Evolutionary conservation across 169 alveolate species (phyloP), one percentile per base, ranked within the genome.

Genomic region (Cryptosporidium sp.): DNA sequence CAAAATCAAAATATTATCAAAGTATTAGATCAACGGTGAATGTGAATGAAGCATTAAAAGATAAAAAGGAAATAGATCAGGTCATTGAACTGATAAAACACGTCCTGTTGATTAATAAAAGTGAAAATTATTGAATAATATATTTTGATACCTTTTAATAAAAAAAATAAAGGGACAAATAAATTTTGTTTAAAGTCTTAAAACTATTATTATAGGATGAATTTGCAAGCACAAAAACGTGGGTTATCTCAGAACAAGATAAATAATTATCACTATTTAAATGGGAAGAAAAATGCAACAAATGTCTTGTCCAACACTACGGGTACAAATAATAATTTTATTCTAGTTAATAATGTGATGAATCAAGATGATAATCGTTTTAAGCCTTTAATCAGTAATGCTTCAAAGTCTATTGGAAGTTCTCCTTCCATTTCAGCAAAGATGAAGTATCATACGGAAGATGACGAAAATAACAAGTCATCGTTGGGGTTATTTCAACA

Each of bases 141-240:
- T 55, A 16, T 26, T 26, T 55, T 55, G 35, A 48, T 14, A 14
- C 55, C 3, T n/a, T 16, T 7, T 16, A 55, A 55, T 23, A 55
- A 8, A 48, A 5, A 21, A 48, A 14, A 48, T 9, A 48, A 48
- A 12, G 14, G 23, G 21, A 14, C 5, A 14, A 45, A 45, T 41
- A 41, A 12, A 41, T 41, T 33, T 33, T 41, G 6, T 41, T 52
- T n/a, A 6, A 52, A 52, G 16, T 52, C 67, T 55, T 5, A 55
- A 55, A 55, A 55, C n/a, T 3, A 55, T 26, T 55, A 14, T n/a
- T 9, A 29, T 26, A 48, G 55, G 31, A 65, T 65, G 71, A 65
- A 65, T 65, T 65, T 65, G 31, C 71, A 65, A 37, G 71, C 51
- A 29, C 71, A 65, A 33, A 65, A 37, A 65, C 71, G 71, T 65